These are phyloP conservation scores for Scenedesmus sp. DNA, from an alignment of 163 green algal genomes.

Conservation along the genomic window DNA sequence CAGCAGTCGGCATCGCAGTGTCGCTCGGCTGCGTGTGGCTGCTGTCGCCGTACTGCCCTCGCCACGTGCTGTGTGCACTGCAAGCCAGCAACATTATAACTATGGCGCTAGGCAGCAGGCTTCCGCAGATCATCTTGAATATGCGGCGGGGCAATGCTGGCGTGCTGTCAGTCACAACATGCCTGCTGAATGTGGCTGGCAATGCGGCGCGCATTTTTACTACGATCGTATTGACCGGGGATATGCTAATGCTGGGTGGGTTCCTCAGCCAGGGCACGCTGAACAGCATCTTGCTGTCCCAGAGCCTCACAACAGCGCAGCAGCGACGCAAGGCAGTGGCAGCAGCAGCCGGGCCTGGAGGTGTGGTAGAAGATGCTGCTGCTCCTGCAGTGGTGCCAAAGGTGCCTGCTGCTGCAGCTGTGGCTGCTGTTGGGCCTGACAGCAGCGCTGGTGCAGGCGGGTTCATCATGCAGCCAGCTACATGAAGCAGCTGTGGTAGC, in stretches of 20 bases:
- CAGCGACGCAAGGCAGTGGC: background rate
- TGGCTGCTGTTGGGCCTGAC: background rate
- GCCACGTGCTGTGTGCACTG: constrained; percentile 58
- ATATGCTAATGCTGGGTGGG: constrained; percentile 49
- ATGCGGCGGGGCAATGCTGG: constrained; percentile 76
- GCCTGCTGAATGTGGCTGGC: constrained; percentile 78
- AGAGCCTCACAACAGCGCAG: constrained; percentile 37
- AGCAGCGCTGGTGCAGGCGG: background rate
- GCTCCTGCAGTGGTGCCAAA: background rate
- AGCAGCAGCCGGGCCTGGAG: background rate
- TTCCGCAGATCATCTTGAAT: constrained; percentile 91
- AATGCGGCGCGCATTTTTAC: constrained; percentile 83
- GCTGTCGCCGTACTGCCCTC: constrained; percentile 49
- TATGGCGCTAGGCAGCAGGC: constrained; percentile 72
- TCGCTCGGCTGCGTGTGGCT: constrained; percentile 38
- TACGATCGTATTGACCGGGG: constrained; percentile 73
- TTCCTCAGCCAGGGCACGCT: constrained; percentile 50
- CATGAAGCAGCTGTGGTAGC: background rate
- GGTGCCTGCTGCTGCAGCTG: background rate
- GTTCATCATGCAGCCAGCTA: constrained; percentile 26
- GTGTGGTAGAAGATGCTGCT: background rate
- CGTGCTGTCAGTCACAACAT: constrained; percentile 81
- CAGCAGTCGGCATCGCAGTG: constrained; percentile 10
- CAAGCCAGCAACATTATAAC: constrained; percentile 69
- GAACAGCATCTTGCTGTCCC: constrained; percentile 46